Evolutionary conservation across 1,284 basidiomycete genomes (phyloP), one percentile per base, ranked within the genome.

Genomic region (Volvariella volvacea): DNA sequence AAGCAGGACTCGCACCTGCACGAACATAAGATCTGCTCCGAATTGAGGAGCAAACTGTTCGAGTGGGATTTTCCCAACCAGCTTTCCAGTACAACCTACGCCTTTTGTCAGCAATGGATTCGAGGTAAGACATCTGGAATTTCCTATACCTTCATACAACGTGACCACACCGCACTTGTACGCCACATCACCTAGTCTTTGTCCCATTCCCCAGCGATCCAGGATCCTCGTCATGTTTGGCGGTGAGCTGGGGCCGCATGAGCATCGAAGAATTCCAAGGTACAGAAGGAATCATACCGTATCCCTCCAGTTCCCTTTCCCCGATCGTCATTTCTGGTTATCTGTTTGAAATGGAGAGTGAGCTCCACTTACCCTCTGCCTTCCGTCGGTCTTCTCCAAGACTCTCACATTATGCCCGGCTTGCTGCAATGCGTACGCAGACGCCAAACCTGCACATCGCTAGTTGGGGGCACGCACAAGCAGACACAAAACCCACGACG

Each of bases 171-270:
- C 46, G 43, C 64, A 66, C 30, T 53, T 59, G 3, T 60, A 52
- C 0, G 64, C 63, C 9, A 59, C 51, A 19, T 56, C 55, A 1
- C 58, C 51, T 19, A 74, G 43, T 22, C 52, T 41, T 22, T 60
- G 57, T 16, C 52, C 61, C 1, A 75, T 50, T 2, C 70, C 72
- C 73, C 73, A 75, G 37, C 67, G 59, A 20, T 62, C 52, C 34
- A 74, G 51, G 4, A 72, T 51, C n/a, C 63, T 59, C 2, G 70
- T 73, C 67, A 73, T 69, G 43, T 71, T 67, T 1, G 73, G 71
- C 2, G 67, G 63, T 0, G 64, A 57, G n/a, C 61, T 61, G 28
- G 20, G 17, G 40, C 20, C 22, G 28, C 15, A 39, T 44, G 14
- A 49, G 19, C 21, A 14, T 16, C 19, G 16, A 9, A 20, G 31